Percentiles rank a stretch among this genome's conserved stretches.
Evolutionary conservation across 2,329 filamentous ascomycete species (phyloP).

Genomic region (Claviceps pazoutovae): DNA sequence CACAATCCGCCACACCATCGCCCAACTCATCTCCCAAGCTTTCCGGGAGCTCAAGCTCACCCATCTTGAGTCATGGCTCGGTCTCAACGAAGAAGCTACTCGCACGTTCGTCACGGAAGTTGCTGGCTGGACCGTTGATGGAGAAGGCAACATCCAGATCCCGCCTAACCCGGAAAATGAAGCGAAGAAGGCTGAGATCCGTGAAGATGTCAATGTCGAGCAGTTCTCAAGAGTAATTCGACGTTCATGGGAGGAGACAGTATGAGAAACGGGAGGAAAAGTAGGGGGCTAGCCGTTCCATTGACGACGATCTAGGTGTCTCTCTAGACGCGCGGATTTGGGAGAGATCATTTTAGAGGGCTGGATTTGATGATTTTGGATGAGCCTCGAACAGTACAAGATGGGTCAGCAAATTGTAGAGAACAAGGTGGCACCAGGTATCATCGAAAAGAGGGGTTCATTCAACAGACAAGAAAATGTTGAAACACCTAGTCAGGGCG

Average conservation of each 20-base stretch:
- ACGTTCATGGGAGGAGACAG: constrained; percentile 66
- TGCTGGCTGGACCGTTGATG: constrained; percentile 72
- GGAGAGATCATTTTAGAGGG: background rate
- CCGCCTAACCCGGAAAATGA: constrained; percentile 95
- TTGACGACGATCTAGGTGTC: background rate
- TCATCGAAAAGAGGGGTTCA: constrained; percentile 13
- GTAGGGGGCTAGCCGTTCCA: background rate
- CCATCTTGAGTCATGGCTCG: constrained; percentile 63
- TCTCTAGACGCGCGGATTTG: background rate
- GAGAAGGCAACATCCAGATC: constrained; percentile 52
- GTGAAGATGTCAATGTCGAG: constrained; percentile 87
- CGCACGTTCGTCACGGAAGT: constrained; percentile 72
- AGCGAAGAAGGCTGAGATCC: constrained; percentile 86
- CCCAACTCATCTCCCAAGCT: constrained; percentile 68
- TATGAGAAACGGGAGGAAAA: constrained; percentile 10
- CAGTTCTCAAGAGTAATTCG: constrained; percentile 70
- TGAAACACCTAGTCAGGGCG: constrained; percentile 17
- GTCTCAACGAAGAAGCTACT: constrained; percentile 52
- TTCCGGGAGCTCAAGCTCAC: constrained; percentile 58
- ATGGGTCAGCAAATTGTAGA: background rate
- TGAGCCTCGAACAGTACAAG: background rate
- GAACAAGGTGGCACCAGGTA: background rate
- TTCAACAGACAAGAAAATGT: constrained; percentile 14
- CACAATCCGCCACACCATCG: constrained; percentile 78
- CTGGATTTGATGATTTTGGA: background rate